phyloP scores from a whole-genome alignment of 345 rosid species.

The Euphorbia pulcherrima region DNA sequence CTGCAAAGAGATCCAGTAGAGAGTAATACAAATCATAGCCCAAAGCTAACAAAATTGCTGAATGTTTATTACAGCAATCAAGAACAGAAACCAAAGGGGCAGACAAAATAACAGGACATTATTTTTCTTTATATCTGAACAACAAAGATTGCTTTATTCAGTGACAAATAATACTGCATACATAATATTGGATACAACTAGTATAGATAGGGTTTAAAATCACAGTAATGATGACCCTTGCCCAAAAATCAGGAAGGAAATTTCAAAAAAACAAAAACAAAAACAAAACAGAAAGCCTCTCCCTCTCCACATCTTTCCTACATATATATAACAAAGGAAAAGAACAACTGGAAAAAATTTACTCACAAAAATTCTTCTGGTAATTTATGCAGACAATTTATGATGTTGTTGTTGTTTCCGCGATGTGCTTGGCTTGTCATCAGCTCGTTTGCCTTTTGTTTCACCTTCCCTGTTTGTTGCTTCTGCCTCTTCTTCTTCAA shows the following conservation, averaged over 20 bases:
- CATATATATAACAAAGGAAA: constrained; percentile 8
- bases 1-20: too few species aligned
- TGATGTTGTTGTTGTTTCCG: constrained; percentile 18
- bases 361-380: constrained; percentile 10
- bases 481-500: constrained; percentile 21
- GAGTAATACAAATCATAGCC: too few species aligned
- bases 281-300: neutral
- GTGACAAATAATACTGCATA: neutral
- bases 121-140: too few species aligned
- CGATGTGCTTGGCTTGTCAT: constrained; percentile 12
- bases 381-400: constrained; percentile 22
- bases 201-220: too few species aligned
- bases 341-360: neutral
- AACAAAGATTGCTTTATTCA: too few species aligned
- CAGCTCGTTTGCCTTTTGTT: neutral
- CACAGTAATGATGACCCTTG: constrained; percentile 6
- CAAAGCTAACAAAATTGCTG: too few species aligned
- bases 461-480: constrained; percentile 1
- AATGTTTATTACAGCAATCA: too few species aligned
- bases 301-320: constrained; percentile 3
- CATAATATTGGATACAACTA: constrained; percentile 18
- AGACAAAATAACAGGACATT: too few species aligned
- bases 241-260: neutral
- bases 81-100: too few species aligned
- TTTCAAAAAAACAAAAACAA: neutral